Conservation (phyloP, 768 basidiomycete species). For the Chalciporus pseudorubinellus region DNA sequence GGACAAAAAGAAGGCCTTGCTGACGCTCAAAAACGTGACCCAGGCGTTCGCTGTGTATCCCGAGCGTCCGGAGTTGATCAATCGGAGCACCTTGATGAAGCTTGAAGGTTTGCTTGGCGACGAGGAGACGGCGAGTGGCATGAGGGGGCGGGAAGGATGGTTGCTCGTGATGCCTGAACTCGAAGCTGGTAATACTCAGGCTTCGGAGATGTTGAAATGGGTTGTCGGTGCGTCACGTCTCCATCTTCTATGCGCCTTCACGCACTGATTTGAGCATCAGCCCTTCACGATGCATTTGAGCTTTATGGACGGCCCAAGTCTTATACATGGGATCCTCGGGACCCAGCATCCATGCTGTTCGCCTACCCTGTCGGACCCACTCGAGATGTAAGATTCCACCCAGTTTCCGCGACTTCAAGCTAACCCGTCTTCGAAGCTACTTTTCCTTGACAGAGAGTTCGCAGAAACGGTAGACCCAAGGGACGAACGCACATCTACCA, state of each 20-base stretch:
- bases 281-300: slow-evolving; percentile 80
- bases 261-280: slow-evolving; percentile 36
- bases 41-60: slow-evolving; percentile 96
- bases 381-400: slow-evolving; percentile 63
- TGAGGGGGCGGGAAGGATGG: slow-evolving; percentile 80
- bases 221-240: slow-evolving; percentile 67
- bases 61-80: slow-evolving; percentile 90
- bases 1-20: slow-evolving; percentile 67
- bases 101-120: slow-evolving; percentile 82
- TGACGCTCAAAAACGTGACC: slow-evolving; percentile 67
- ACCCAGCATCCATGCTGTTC: slow-evolving; percentile 84
- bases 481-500: slow-evolving; percentile 70
- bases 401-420: slow-evolving; percentile 2
- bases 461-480: slow-evolving; percentile 77
- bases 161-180: slow-evolving; percentile 88
- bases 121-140: slow-evolving; percentile 64
- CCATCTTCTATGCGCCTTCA: not conserved
- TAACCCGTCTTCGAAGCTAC: slow-evolving; percentile 45
- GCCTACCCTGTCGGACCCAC: slow-evolving; percentile 86
- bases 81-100: slow-evolving; percentile 86
- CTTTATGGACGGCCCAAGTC: slow-evolving; percentile 84
- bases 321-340: slow-evolving; percentile 89
- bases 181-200: slow-evolving; percentile 56
- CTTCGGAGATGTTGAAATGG: slow-evolving; percentile 89
- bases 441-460: slow-evolving; percentile 85